These are phyloP conservation scores for Entomortierella lignicola DNA, from an alignment of 192 early-diverging fungal genomes.

Conservation along the genomic window DNA sequence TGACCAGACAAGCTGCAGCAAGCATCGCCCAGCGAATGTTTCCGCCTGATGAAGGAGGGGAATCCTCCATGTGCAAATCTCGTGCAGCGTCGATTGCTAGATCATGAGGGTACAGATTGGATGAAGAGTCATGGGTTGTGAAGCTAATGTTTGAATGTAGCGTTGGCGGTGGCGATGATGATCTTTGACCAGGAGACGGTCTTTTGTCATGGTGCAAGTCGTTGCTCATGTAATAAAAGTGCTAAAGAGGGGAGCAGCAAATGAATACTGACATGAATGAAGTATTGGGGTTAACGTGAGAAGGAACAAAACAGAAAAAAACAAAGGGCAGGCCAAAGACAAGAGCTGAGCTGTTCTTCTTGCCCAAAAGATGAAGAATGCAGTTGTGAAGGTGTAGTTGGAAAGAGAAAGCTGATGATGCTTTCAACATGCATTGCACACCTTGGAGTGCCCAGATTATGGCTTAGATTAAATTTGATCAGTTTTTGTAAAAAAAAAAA, in stretches of 20 bases:
- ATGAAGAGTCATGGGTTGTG: neutral
- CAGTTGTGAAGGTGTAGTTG: too few relatives aligned
- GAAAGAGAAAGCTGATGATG: too few relatives aligned
- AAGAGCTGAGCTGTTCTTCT: too few relatives aligned
- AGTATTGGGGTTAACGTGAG: neutral
- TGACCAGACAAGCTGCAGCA: constrained; percentile 52
- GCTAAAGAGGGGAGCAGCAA: neutral
- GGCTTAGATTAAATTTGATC: too few relatives aligned
- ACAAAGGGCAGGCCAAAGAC: too few relatives aligned
- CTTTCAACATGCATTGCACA: too few relatives aligned
- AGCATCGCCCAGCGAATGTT: constrained; percentile 49
- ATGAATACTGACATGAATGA: constrained; percentile 4
- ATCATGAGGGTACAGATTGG: neutral
- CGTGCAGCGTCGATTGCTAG: neutral
- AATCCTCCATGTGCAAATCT: neutral
- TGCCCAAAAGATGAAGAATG: too few relatives aligned
- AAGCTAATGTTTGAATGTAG: neutral
- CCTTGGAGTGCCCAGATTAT: too few relatives aligned
- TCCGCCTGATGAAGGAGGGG: neutral
- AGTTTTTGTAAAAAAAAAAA: too few relatives aligned
- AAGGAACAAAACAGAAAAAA: too few relatives aligned
- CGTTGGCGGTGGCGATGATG: constrained; percentile 6
- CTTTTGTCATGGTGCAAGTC: constrained; percentile 11
- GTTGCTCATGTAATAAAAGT: constrained; percentile 14
- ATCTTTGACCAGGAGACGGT: constrained; percentile 1